phyloP scores from a whole-genome alignment of 108 stramenopile genomes.

The Fragilariopsis cylindrus region DNA sequence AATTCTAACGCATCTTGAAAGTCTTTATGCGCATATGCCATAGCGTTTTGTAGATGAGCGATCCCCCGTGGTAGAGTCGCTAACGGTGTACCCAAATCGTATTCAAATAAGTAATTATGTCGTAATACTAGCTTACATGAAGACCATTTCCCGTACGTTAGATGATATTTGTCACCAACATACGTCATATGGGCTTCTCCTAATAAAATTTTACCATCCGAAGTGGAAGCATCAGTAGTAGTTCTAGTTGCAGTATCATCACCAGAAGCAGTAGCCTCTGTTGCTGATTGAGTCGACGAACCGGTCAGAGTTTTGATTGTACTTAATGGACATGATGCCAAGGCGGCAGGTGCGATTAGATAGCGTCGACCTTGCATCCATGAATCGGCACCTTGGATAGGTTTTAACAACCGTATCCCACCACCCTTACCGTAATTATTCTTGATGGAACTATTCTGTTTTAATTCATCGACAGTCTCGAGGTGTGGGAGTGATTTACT shows the following conservation, averaged over 20 bases:
- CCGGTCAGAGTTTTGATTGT: slow-evolving; percentile 49
- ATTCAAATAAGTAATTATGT: slow-evolving; percentile 84
- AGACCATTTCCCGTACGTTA: slow-evolving; percentile 49
- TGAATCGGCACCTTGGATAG: slow-evolving; percentile 60
- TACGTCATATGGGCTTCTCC: slow-evolving; percentile 65
- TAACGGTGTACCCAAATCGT: slow-evolving; percentile 20
- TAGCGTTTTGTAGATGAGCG: slow-evolving; percentile 66
- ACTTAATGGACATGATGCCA: slow-evolving; percentile 64
- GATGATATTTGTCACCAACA: slow-evolving; percentile 35
- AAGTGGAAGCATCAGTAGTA: slow-evolving; percentile 14
- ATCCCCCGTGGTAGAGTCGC: slow-evolving; percentile 64
- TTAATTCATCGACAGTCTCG: neutral
- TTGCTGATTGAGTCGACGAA: slow-evolving; percentile 27
- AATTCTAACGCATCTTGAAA: slow-evolving; percentile 68
- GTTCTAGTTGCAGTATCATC: neutral
- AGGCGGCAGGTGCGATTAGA: slow-evolving; percentile 69
- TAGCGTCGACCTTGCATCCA: slow-evolving; percentile 70
- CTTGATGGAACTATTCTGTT: slow-evolving; percentile 3
- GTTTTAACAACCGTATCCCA: slow-evolving; percentile 49
- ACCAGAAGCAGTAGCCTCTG: slow-evolving; percentile 21
- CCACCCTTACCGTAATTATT: slow-evolving; percentile 2
- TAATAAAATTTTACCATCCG: slow-evolving; percentile 57
- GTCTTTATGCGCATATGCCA: slow-evolving; percentile 47
- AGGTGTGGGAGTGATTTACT: neutral
- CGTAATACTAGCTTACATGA: slow-evolving; percentile 58